Evolutionary conservation across 2,329 filamentous ascomycete species (phyloP).

Genomic region (Talaromyces rugulosus): DNA sequence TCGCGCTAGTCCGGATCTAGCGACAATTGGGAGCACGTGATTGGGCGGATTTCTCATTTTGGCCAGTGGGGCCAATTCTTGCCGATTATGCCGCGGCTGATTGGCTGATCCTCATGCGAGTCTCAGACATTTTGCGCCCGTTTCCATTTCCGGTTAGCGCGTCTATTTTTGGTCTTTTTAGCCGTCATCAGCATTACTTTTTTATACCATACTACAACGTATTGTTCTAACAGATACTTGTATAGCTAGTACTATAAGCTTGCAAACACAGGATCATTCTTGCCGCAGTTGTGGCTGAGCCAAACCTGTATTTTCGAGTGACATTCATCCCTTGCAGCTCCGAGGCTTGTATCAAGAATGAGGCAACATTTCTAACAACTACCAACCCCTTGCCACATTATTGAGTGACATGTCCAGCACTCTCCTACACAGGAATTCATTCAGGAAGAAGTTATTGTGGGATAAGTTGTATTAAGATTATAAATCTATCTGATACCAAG

Average conservation of each 20-base stretch:
- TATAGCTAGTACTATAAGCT: neutral
- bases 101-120: slow-evolving; percentile 7
- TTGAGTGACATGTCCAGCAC: neutral
- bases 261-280: neutral
- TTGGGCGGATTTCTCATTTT: neutral
- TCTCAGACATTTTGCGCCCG: slow-evolving; percentile 8
- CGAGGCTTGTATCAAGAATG: neutral
- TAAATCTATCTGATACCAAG: neutral
- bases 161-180: neutral
- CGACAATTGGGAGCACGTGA: neutral
- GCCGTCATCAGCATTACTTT: neutral
- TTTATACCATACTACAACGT: neutral
- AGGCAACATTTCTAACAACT: neutral
- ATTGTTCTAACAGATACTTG: neutral
- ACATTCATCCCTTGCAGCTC: neutral
- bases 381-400: neutral
- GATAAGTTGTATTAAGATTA: neutral
- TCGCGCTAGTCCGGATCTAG: neutral
- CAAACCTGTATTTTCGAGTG: neutral
- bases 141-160: neutral
- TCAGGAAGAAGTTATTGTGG: neutral
- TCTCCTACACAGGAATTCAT: neutral
- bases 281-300: neutral
- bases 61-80: neutral
- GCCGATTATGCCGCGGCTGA: neutral